Percentiles rank a stretch among this genome's conserved stretches.
These are phyloP conservation scores for Vitis amurensis DNA, from an alignment of 164 flowering plant genomes.

Conservation along the genomic window DNA sequence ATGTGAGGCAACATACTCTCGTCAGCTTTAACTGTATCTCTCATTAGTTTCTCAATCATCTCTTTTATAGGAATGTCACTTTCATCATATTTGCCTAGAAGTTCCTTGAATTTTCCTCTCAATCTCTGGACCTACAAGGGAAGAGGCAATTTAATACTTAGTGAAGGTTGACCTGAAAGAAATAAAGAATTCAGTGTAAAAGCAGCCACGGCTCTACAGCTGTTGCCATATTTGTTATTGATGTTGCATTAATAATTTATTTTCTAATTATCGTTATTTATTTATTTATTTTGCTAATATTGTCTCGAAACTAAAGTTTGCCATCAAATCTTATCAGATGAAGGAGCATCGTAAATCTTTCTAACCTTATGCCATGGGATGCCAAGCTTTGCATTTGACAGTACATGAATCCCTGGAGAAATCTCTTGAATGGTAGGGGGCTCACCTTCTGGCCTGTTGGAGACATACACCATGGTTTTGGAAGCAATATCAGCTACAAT, in stretches of 20 bases:
- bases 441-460: conserved; percentile 55
- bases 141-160: too few species aligned
- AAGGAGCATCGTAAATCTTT: neutral
- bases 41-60: conserved; percentile 47
- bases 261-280: too few species aligned
- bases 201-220: too few species aligned
- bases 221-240: too few species aligned
- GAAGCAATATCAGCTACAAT: conserved; percentile 47
- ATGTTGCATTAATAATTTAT: too few species aligned
- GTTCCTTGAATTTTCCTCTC: conserved; percentile 33
- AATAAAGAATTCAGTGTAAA: too few species aligned
- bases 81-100: conserved; percentile 28
- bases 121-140: conserved; percentile 42
- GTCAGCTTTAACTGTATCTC: conserved; percentile 49
- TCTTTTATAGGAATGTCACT: conserved; percentile 31
- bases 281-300: too few species aligned
- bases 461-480: conserved; percentile 53
- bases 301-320: too few species aligned
- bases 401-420: conserved; percentile 61
- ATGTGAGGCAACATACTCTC: conserved; percentile 41
- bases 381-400: conserved; percentile 57
- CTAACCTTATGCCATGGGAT: conserved; percentile 63
- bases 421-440: conserved; percentile 37
- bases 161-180: neutral
- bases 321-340: neutral